phyloP scores from a whole-genome alignment of 2,329 filamentous ascomycete genomes.

The Colletotrichum limetticola region DNA sequence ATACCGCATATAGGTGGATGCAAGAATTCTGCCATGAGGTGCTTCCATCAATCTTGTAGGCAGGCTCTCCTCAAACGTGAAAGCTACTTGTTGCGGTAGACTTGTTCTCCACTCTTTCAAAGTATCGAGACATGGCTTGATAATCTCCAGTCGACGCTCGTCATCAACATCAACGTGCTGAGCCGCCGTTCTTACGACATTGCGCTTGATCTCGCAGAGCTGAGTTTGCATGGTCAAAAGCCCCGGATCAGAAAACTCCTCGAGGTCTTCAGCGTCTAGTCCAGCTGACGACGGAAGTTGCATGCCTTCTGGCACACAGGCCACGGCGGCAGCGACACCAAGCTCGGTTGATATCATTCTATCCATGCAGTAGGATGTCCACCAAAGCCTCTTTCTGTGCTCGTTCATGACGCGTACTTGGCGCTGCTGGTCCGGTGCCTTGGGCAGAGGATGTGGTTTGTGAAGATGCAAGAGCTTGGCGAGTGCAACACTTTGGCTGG shows the following conservation, averaged over 20 bases:
- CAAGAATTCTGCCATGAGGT: neutral
- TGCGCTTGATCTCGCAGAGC: conserved; percentile 29
- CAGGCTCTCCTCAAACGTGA: conserved; percentile 15
- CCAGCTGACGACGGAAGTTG: neutral
- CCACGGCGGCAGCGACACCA: conserved; percentile 16
- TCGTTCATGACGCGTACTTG: conserved; percentile 5
- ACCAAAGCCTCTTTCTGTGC: conserved; percentile 32
- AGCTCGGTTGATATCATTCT: conserved; percentile 30
- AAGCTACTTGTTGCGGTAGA: conserved; percentile 11
- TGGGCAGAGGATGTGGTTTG: neutral
- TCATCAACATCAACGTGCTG: conserved; percentile 9
- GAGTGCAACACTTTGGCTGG: conserved; percentile 29
- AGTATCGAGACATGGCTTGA: conserved; percentile 21
- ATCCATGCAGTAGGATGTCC: conserved; percentile 35
- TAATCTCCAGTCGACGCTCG: neutral
- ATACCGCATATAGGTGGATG: conserved; percentile 32
- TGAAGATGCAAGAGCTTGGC: conserved; percentile 27
- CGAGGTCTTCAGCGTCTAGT: neutral
- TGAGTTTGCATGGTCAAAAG: conserved; percentile 11
- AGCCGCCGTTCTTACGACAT: conserved; percentile 20
- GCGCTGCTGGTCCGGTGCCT: neutral
- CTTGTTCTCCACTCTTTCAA: conserved; percentile 18
- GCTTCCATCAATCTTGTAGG: conserved; percentile 15
- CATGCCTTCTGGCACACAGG: conserved; percentile 10
- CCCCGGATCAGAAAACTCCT: conserved; percentile 29